These are phyloP conservation scores for Globisporangium mamillatum DNA, from an alignment of 352 stramenopile genomes.

Conservation along the genomic window DNA sequence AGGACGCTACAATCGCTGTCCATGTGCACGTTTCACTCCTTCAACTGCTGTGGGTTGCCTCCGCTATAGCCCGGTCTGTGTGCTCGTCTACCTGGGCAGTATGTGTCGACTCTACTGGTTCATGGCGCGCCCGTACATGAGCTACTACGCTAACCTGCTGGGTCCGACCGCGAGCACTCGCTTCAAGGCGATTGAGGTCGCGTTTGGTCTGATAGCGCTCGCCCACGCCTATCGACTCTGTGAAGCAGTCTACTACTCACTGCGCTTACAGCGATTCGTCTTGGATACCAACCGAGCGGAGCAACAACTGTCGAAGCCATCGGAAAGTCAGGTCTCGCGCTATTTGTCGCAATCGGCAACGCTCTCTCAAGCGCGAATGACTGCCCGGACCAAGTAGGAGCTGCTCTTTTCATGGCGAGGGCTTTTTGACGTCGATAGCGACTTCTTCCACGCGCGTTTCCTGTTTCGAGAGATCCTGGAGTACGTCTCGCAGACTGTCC, in stretches of 20 bases:
- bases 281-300: background rate
- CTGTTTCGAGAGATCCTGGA: constrained; percentile 36
- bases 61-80: constrained; percentile 5
- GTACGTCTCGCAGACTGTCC: constrained; percentile 36
- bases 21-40: background rate
- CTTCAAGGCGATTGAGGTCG: constrained; percentile 21
- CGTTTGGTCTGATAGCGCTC: constrained; percentile 23
- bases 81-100: constrained; percentile 25
- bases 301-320: background rate
- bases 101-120: constrained; percentile 26
- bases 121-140: constrained; percentile 33
- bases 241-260: constrained; percentile 10
- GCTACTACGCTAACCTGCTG: constrained; percentile 42
- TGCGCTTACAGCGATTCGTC: background rate
- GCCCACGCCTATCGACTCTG: constrained; percentile 20
- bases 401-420: constrained; percentile 25
- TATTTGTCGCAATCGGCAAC: too few relatives aligned
- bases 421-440: constrained; percentile 34
- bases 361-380: background rate
- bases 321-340: background rate
- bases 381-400: background rate
- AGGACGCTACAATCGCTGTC: background rate
- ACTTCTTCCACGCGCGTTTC: constrained; percentile 29
- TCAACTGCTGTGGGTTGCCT: constrained; percentile 8
- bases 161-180: constrained; percentile 12